Percentiles rank a stretch among this genome's conserved stretches.
Conservation (phyloP, 2,329 filamentous ascomycete genomes). For the Ceratocystis eucalypticola region DNA sequence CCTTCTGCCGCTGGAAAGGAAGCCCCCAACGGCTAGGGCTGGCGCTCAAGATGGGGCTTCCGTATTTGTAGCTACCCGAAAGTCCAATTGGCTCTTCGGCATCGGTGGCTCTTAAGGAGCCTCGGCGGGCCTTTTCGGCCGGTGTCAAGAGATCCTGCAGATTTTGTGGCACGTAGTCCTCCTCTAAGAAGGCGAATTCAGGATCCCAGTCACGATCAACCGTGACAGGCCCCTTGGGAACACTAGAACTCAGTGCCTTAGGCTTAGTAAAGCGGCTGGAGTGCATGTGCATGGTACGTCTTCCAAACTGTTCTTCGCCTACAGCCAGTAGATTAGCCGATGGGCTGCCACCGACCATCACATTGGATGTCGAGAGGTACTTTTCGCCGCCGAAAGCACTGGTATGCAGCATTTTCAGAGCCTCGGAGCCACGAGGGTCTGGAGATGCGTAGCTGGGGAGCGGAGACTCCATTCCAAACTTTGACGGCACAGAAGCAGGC, state of each 20-base stretch:
- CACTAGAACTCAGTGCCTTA: conserved; percentile 53
- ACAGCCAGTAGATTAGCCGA: conserved; percentile 33
- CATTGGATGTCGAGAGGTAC: conserved; percentile 39
- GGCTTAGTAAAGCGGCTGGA: conserved; percentile 54
- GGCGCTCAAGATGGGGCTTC: conserved; percentile 42
- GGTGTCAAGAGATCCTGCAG: conserved; percentile 53
- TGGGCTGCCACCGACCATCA: conserved; percentile 31
- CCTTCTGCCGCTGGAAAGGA: conserved; percentile 44
- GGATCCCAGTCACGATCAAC: conserved; percentile 52
- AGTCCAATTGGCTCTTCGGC: conserved; percentile 33
- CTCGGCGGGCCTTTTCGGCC: conserved; percentile 51
- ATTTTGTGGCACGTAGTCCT: conserved; percentile 71
- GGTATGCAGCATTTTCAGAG: conserved; percentile 50
- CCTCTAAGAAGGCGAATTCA: conserved; percentile 64
- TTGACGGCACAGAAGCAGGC: conserved; percentile 81
- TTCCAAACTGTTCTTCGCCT: conserved; percentile 49
- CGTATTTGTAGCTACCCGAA: conserved; percentile 42
- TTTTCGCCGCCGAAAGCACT: conserved; percentile 47
- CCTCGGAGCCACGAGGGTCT: conserved; percentile 47
- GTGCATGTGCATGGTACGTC: conserved; percentile 62
- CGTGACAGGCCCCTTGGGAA: conserved; percentile 45
- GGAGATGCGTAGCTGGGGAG: conserved; percentile 50
- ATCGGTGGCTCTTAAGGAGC: conserved; percentile 44
- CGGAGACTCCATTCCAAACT: conserved; percentile 79
- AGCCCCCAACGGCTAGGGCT: conserved; percentile 50